Conservation (phyloP, 768 basidiomycete genomes). For the Macrocybe gigantea region DNA sequence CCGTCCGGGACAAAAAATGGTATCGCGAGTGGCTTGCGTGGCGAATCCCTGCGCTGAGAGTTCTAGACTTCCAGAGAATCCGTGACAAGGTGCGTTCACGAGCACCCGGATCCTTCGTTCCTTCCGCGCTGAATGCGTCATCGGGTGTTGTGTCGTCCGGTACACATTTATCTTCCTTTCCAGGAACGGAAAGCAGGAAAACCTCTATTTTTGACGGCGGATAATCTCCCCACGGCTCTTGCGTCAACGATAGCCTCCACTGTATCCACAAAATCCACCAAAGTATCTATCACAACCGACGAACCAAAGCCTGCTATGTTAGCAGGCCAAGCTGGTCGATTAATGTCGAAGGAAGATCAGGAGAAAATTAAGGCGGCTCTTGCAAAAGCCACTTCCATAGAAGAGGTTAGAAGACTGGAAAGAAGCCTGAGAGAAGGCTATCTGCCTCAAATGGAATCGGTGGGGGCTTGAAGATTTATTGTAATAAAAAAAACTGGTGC, state of each 20-base stretch:
- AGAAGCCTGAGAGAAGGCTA: slow-evolving; percentile 81
- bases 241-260: slow-evolving; percentile 74
- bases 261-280: slow-evolving; percentile 62
- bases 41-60: slow-evolving; percentile 81
- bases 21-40: slow-evolving; percentile 95
- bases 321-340: slow-evolving; percentile 68
- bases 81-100: slow-evolving; percentile 81
- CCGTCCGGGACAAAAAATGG: slow-evolving; percentile 88
- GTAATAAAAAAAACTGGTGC: slow-evolving; percentile 7
- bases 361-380: slow-evolving; percentile 85
- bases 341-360: slow-evolving; percentile 90
- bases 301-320: slow-evolving; percentile 62
- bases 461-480: slow-evolving; percentile 56
- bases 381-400: slow-evolving; percentile 83
- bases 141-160: slow-evolving; percentile 10
- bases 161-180: slow-evolving; percentile 11
- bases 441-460: slow-evolving; percentile 69
- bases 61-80: slow-evolving; percentile 93
- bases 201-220: slow-evolving; percentile 74
- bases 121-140: slow-evolving; percentile 17
- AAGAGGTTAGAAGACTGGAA: slow-evolving; percentile 82
- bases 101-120: slow-evolving; percentile 23
- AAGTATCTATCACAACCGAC: slow-evolving; percentile 59
- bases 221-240: slow-evolving; percentile 71
- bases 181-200: slow-evolving; percentile 79